These are phyloP conservation scores for Letharia lupina DNA, from an alignment of 495 filamentous ascomycete genomes.

Conservation along the genomic window DNA sequence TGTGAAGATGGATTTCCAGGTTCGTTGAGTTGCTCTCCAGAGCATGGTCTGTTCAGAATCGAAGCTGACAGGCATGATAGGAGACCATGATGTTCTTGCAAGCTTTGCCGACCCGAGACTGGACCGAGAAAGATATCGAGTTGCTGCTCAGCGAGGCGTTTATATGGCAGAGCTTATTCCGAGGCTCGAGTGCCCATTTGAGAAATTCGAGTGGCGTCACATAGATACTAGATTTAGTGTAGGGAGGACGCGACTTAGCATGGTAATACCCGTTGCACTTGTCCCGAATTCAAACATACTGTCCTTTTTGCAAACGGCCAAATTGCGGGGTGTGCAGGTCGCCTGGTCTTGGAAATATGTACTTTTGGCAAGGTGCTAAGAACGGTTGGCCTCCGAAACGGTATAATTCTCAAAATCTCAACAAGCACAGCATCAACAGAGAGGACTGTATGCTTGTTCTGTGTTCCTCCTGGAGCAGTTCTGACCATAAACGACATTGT, in stretches of 20 bases:
- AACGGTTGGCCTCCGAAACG: not conserved
- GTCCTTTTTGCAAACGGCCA: not conserved
- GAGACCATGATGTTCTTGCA: conserved; percentile 99
- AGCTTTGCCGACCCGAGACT: conserved; percentile 83
- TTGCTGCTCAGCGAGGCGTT: conserved; percentile 90
- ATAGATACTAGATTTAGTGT: not conserved
- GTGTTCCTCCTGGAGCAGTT: no score
- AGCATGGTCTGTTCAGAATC: not conserved
- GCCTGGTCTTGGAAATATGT: not conserved
- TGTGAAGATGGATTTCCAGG: conserved; percentile 91
- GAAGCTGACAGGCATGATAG: conserved; percentile 33
- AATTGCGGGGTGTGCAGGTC: not conserved
- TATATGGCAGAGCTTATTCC: conserved; percentile 91
- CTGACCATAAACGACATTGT: no score
- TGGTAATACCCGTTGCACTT: not conserved
- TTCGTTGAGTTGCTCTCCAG: conserved; percentile 23
- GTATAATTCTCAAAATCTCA: not conserved
- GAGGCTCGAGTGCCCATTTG: conserved; percentile 79
- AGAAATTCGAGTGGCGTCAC: conserved; percentile 36
- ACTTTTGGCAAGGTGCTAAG: not conserved
- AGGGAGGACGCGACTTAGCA: not conserved
- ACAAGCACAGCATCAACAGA: no score
- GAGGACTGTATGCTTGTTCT: no score
- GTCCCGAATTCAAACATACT: not conserved
- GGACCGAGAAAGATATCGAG: conserved; percentile 98